Evolutionary conservation across 768 basidiomycete species (phyloP).

Genomic region (Agaricus subrufescens): DNA sequence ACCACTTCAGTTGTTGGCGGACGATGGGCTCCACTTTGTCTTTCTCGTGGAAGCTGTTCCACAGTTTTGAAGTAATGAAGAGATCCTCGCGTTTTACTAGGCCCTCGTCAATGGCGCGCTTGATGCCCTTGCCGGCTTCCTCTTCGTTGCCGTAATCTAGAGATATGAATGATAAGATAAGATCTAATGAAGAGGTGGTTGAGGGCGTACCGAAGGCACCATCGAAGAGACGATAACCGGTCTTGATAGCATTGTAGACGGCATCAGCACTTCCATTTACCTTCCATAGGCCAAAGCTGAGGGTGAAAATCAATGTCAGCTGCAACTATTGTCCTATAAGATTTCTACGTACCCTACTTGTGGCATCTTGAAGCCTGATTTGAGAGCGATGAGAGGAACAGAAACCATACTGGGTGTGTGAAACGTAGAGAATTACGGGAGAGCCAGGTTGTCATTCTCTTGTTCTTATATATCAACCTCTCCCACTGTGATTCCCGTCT

Average conservation of each 20-base stretch:
- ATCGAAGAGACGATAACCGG: conserved; percentile 83
- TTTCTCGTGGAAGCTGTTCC: conserved; percentile 86
- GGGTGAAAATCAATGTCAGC: neutral
- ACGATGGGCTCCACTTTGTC: conserved; percentile 53
- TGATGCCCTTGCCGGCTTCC: conserved; percentile 76
- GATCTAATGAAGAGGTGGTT: neutral
- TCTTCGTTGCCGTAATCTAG: conserved; percentile 89
- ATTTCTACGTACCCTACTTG: conserved; percentile 10
- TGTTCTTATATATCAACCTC: no score
- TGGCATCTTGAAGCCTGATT: conserved; percentile 10
- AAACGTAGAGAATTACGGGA: neutral
- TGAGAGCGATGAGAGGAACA: conserved; percentile 12
- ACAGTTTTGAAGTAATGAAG: conserved; percentile 87
- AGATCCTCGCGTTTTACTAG: conserved; percentile 85
- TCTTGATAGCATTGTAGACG: conserved; percentile 83
- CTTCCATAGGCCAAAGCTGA: conserved; percentile 30
- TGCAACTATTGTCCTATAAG: neutral
- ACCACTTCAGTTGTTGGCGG: conserved; percentile 59
- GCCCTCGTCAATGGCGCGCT: conserved; percentile 73
- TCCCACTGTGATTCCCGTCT: no score
- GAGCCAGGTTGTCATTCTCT: no score
- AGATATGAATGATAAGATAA: conserved; percentile 8
- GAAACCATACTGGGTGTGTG: conserved; percentile 7
- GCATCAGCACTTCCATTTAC: conserved; percentile 52
- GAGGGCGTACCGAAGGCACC: conserved; percentile 50